Conservation (phyloP, 306 rosid genomes). For the Delonix regia region DNA sequence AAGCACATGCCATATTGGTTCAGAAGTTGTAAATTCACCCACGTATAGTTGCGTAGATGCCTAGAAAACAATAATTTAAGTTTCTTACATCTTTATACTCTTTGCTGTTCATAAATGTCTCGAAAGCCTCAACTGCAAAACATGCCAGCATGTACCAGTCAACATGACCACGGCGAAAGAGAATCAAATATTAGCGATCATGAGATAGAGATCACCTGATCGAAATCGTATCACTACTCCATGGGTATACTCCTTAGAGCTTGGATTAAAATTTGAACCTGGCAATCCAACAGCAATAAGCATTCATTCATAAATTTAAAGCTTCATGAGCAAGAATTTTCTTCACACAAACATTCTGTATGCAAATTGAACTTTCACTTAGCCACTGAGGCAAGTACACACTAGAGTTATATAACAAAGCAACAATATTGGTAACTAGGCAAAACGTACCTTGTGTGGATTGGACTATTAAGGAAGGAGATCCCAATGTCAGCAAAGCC, state of each 20-base stretch:
- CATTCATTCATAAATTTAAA: not conserved
- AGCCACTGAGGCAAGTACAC: conserved; percentile 17
- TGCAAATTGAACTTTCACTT: conserved; percentile 13
- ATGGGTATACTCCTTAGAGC: conserved; percentile 72
- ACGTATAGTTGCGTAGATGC: conserved; percentile 9
- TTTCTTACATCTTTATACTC: conserved; percentile 84
- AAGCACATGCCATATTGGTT: conserved; percentile 22
- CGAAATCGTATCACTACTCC: conserved; percentile 81
- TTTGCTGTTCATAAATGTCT: conserved; percentile 67
- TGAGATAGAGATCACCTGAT: conserved; percentile 62
- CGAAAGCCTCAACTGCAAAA: conserved; percentile 73
- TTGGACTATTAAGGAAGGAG: conserved; percentile 88
- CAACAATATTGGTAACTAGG: conserved; percentile 27
- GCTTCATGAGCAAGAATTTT: conserved; percentile 2
- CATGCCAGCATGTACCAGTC: conserved; percentile 39
- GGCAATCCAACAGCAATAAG: conserved; percentile 36
- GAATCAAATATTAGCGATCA: conserved; percentile 32
- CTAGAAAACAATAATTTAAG: conserved; percentile 21
- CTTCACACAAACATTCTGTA: conserved; percentile 5
- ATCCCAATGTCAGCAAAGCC: conserved; percentile 47
- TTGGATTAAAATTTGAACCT: conserved; percentile 73
- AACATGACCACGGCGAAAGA: conserved; percentile 36
- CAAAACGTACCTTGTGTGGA: conserved; percentile 66
- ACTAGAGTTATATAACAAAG: conserved; percentile 16
- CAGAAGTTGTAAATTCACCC: conserved; percentile 32